Evolutionary conservation across 1,139 yeast species (phyloP).

Genomic region (Pneumocystis canis): DNA sequence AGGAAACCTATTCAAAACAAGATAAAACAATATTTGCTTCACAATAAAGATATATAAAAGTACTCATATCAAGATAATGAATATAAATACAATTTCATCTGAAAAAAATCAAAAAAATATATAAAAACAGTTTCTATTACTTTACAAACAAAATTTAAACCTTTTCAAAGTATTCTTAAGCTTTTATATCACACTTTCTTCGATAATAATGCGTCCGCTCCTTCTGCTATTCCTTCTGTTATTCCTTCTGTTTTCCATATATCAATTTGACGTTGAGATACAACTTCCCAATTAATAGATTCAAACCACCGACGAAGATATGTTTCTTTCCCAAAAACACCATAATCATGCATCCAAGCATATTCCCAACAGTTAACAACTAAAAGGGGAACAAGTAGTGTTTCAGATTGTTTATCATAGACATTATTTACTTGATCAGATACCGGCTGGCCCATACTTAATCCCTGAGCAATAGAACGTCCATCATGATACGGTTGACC

Average conservation of each 20-base stretch:
- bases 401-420: constrained; percentile 3
- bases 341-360: constrained; percentile 71
- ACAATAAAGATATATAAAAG: neutral
- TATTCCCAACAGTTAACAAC: constrained; percentile 80
- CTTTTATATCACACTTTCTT: neutral
- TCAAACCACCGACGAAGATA: constrained; percentile 67
- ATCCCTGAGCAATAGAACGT: constrained; percentile 59
- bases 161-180: neutral
- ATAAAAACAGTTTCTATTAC: neutral
- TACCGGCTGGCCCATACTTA: constrained; percentile 50
- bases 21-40: neutral
- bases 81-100: neutral
- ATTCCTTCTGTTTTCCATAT: neutral
- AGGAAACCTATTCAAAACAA: neutral
- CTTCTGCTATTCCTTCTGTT: too few relatives aligned
- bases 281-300: constrained; percentile 74
- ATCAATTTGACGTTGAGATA: constrained; percentile 41
- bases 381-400: constrained; percentile 44
- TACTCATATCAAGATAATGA: too few relatives aligned
- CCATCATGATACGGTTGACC: constrained; percentile 82
- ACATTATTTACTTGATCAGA: constrained; percentile 14
- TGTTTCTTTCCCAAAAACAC: constrained; percentile 57
- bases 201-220: neutral
- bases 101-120: neutral
- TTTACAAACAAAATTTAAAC: neutral